Percentiles rank a stretch among this genome's conserved stretches.
phyloP scores from a whole-genome alignment of 2,329 filamentous ascomycete genomes.

The Helminthosporium solani region DNA sequence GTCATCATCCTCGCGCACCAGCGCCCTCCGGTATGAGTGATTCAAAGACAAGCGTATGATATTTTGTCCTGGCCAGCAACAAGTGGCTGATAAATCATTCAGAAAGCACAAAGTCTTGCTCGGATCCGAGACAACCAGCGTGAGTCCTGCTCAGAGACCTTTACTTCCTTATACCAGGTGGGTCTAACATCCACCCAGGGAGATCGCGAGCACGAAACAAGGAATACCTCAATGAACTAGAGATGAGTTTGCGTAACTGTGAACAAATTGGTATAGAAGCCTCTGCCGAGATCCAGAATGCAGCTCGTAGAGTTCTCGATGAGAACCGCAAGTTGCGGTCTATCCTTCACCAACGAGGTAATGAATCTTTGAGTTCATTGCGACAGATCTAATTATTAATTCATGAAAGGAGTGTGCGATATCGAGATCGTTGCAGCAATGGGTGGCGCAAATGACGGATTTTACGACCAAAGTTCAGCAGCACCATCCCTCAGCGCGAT shows the following conservation, averaged over 20 bases:
- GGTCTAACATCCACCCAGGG: constrained; percentile 35
- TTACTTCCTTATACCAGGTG: background rate
- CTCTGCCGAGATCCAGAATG: constrained; percentile 69
- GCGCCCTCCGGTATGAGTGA: constrained; percentile 27
- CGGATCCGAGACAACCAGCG: constrained; percentile 74
- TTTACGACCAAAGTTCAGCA: constrained; percentile 31
- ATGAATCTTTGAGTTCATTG: too few relatives aligned
- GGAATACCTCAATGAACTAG: constrained; percentile 71
- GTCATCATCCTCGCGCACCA: background rate
- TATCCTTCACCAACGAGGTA: constrained; percentile 58
- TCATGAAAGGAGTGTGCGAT: constrained; percentile 62
- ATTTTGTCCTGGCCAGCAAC: background rate
- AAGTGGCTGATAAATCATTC: constrained; percentile 5
- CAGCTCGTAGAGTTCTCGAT: constrained; percentile 66
- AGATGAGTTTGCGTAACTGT: constrained; percentile 62
- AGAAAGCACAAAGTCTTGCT: constrained; percentile 48
- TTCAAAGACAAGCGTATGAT: constrained; percentile 19
- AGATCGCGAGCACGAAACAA: constrained; percentile 72
- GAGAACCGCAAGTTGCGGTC: constrained; percentile 67
- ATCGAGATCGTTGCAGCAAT: constrained; percentile 49
- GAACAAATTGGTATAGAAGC: constrained; percentile 68
- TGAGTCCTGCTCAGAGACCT: constrained; percentile 16
- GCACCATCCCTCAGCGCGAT: constrained; percentile 29
- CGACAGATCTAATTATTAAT: too few relatives aligned
- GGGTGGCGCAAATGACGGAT: constrained; percentile 22